phyloP scores from a whole-genome alignment of 2,329 filamentous ascomycete genomes.

The Cladosporium sp. region DNA sequence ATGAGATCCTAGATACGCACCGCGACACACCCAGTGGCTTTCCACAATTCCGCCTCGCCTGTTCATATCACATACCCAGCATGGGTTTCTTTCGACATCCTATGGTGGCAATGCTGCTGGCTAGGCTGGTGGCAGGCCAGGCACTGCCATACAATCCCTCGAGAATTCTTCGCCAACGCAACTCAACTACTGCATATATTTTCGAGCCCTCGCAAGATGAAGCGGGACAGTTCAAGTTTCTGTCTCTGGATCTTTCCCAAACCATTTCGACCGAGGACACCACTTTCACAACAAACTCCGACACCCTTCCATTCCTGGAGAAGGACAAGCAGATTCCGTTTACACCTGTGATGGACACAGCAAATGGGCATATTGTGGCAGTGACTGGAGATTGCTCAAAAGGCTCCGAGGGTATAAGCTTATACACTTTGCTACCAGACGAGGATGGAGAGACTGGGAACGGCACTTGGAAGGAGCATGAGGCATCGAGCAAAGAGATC shows the following conservation, averaged over 20 bases:
- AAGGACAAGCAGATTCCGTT: slow-evolving; percentile 53
- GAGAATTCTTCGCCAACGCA: slow-evolving; percentile 56
- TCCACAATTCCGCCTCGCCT: neutral
- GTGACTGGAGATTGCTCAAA: slow-evolving; percentile 68
- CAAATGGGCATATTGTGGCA: slow-evolving; percentile 64
- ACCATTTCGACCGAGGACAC: slow-evolving; percentile 47
- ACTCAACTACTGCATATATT: slow-evolving; percentile 60
- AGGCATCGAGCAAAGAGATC: slow-evolving; percentile 24
- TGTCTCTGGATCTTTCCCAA: slow-evolving; percentile 62
- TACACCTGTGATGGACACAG: slow-evolving; percentile 59
- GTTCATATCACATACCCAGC: neutral
- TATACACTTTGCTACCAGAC: slow-evolving; percentile 65
- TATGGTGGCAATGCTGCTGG: slow-evolving; percentile 3
- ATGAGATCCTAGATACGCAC: slow-evolving; percentile 1
- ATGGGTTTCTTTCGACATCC: slow-evolving; percentile 5
- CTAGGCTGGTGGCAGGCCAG: slow-evolving; percentile 14
- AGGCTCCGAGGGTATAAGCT: slow-evolving; percentile 44
- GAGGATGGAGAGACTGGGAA: slow-evolving; percentile 39
- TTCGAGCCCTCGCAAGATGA: slow-evolving; percentile 53
- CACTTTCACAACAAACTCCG: slow-evolving; percentile 46
- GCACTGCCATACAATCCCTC: slow-evolving; percentile 72
- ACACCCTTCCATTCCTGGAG: slow-evolving; percentile 59
- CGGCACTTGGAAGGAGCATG: slow-evolving; percentile 49
- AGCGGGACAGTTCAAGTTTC: slow-evolving; percentile 50
- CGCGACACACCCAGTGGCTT: neutral